phyloP scores from a whole-genome alignment of 2,329 filamentous ascomycete genomes.

The Colletotrichum musae region DNA sequence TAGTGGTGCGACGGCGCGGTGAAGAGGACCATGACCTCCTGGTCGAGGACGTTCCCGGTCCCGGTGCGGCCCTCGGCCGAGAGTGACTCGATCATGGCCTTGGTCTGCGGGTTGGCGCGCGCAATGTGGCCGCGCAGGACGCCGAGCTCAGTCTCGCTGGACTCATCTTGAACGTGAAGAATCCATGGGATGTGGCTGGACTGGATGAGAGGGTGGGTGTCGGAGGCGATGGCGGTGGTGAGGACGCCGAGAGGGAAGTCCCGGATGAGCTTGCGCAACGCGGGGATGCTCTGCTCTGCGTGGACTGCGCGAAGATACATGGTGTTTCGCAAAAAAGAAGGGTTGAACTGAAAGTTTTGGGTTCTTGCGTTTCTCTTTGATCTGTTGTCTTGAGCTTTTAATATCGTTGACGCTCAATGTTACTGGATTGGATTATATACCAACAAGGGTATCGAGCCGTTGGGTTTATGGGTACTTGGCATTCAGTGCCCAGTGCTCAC shows the following conservation, averaged over 20 bases:
- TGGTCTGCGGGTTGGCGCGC: conserved; percentile 73
- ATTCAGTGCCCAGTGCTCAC: not conserved
- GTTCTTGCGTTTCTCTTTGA: too few relatives aligned
- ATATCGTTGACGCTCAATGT: too few relatives aligned
- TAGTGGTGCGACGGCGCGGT: conserved; percentile 72
- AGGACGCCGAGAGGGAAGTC: conserved; percentile 74
- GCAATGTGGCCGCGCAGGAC: conserved; percentile 74
- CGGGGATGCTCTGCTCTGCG: conserved; percentile 63
- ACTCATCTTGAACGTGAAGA: conserved; percentile 63
- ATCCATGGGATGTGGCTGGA: conserved; percentile 74
- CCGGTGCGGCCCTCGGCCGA: conserved; percentile 31
- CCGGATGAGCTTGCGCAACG: conserved; percentile 69
- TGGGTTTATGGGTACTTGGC: conserved; percentile 7
- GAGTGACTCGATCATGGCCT: conserved; percentile 69
- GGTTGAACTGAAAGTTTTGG: not conserved
- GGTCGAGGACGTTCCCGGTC: conserved; percentile 50
- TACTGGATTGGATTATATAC: too few relatives aligned
- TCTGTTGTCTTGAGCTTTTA: too few relatives aligned
- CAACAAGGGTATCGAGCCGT: conserved; percentile 6
- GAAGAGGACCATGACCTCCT: conserved; percentile 76
- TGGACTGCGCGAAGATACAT: conserved; percentile 73
- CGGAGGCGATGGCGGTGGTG: conserved; percentile 71
- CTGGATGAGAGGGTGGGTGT: conserved; percentile 65
- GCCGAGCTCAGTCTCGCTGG: conserved; percentile 57
- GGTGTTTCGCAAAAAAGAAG: not conserved